Evolutionary conservation across 2,329 filamentous ascomycete genomes (phyloP), one percentile per base, ranked within the genome.

Genomic region (Zalaria sp.): DNA sequence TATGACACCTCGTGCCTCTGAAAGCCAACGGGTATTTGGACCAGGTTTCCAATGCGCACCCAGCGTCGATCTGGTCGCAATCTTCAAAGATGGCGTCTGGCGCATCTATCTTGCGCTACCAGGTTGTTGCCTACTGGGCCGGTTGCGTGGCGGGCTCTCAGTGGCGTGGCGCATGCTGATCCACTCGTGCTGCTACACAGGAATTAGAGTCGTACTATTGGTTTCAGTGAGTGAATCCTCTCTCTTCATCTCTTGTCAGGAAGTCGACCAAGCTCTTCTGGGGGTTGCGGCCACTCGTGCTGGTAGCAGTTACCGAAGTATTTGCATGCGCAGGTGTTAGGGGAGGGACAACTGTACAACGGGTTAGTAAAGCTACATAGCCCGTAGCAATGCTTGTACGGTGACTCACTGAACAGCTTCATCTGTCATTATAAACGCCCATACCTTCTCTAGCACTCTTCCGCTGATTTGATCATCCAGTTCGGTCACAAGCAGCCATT

Each of bases 401-500:
- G 18, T 18, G 18, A 18, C 39, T 36, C 11, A 41, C 39, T 41
- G 34, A 18, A 41, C 39, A 3, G 39, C 10, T 27, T 41, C 39
- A 9, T 25, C 34, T 4, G 18, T 8, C 26, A 41, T 31, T 11
- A 41, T 36, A 26, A 25, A 32, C 3, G 34, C 34, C 39, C 39
- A 41, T 8, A 41, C 34, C 34, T 41, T 37, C n/a, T 41, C 39
- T 4, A 37, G 27, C 7, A 41, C 39, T 6, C 39, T 29, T n/a
- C 39, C 39, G 27, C 39, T 41, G 26, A 37, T n/a, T 2, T 34
- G 26, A 32, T 41, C 39, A 26, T 41, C 34, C 2, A 41, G 27
- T 0, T n/a, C n/a, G 5, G 39, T 41, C n/a, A 36, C 27, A n/a
- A 37, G 27, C 32, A 81, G 48, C 78, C 77, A 81, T 35, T 76